Evolutionary conservation across 805 yeast genomes (phyloP).

Genomic region (Yamadazyma kitorensis): DNA sequence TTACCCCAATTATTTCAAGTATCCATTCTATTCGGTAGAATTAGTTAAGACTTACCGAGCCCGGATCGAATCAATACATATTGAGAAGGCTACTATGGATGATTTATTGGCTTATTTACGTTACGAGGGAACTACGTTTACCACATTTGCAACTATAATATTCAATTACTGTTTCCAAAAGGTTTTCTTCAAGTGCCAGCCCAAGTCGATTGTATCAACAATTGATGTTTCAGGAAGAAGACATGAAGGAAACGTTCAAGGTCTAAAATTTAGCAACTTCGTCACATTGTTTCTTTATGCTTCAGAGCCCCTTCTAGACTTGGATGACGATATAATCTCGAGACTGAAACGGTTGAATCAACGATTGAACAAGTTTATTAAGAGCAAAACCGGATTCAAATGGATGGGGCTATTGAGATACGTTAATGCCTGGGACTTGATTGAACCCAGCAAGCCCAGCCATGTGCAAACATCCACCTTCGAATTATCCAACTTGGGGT

Average conservation of each 20-base stretch:
- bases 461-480: too few species aligned
- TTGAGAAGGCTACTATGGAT: conserved; percentile 1
- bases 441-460: too few species aligned
- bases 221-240: conserved; percentile 11
- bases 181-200: too few species aligned
- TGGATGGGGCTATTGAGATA: conserved; percentile 1
- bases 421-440: not conserved
- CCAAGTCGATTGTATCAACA: conserved; percentile 2
- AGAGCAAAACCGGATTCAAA: conserved; percentile 1
- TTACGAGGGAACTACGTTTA: conserved; percentile 7
- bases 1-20: conserved; percentile 8
- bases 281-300: not conserved
- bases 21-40: conserved; percentile 3
- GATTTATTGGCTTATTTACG: not conserved
- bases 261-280: conserved; percentile 2
- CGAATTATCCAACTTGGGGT: conserved; percentile 13
- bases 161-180: conserved; percentile 11
- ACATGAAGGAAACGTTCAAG: conserved; percentile 7
- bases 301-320: conserved; percentile 1
- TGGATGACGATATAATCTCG: conserved; percentile 7
- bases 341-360: not conserved
- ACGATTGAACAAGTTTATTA: not conserved
- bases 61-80: not conserved
- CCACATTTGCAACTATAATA: conserved; percentile 9
- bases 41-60: not conserved